phyloP scores from a whole-genome alignment of 352 stramenopile genomes.

The Phytophthora syringae region DNA sequence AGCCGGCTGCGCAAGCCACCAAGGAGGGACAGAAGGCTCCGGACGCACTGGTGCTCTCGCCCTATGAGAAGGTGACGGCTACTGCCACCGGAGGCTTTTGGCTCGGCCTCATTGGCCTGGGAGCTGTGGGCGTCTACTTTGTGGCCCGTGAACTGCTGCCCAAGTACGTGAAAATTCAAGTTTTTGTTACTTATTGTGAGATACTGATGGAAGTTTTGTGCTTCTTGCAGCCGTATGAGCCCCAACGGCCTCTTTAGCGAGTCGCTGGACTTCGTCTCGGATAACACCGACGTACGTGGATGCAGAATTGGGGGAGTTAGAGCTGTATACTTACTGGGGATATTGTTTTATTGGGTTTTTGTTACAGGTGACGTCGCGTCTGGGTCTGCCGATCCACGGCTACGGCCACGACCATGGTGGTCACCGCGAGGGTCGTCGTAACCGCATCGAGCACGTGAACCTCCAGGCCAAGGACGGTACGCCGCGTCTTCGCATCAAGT shows the following conservation, averaged over 20 bases:
- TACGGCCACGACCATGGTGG: conserved; percentile 95
- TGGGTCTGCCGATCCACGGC: conserved; percentile 91
- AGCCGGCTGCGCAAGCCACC: conserved; percentile 43
- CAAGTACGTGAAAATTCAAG: conserved; percentile 58
- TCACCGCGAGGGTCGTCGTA: conserved; percentile 93
- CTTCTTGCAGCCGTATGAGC: conserved; percentile 83
- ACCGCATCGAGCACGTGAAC: conserved; percentile 96
- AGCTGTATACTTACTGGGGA: conserved; percentile 4
- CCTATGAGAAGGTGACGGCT: conserved; percentile 94
- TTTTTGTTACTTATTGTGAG: too few relatives aligned
- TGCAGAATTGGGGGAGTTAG: not conserved
- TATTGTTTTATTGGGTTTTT: conserved; percentile 19
- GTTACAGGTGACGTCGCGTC: conserved; percentile 72
- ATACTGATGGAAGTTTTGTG: too few relatives aligned
- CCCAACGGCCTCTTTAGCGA: conserved; percentile 85
- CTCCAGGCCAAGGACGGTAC: conserved; percentile 90
- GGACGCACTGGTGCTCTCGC: conserved; percentile 90
- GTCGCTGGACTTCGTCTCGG: conserved; percentile 72
- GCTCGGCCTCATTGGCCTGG: conserved; percentile 86
- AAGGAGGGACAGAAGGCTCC: conserved; percentile 60
- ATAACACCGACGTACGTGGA: conserved; percentile 69
- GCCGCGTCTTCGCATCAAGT: conserved; percentile 74
- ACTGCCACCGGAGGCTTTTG: conserved; percentile 90
- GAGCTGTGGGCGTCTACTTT: conserved; percentile 91
- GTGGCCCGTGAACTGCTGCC: conserved; percentile 92